Percentiles rank a stretch among this genome's conserved stretches.
Evolutionary conservation across 768 basidiomycete species (phyloP).

Genomic region (Candolleomyces eurysporus): DNA sequence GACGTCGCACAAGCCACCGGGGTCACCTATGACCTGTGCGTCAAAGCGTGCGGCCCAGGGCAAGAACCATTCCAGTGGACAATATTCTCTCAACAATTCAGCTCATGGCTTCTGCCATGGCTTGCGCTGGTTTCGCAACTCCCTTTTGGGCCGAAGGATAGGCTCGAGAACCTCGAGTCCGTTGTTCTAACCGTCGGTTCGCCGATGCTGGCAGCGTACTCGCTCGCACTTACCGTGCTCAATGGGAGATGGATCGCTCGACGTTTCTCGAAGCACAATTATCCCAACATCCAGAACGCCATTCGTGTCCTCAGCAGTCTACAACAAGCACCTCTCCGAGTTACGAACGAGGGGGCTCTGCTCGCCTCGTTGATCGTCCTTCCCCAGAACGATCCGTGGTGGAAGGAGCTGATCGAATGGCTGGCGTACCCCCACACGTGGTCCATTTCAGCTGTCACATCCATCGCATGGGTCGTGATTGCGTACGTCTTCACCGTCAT

Average conservation of each 20-base stretch:
- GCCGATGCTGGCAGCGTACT: constrained; percentile 44
- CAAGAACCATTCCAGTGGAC: constrained; percentile 29
- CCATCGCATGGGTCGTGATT: constrained; percentile 43
- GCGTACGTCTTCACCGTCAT: constrained; percentile 40
- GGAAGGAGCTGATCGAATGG: constrained; percentile 28
- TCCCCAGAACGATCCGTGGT: constrained; percentile 41
- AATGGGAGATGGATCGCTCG: constrained; percentile 42
- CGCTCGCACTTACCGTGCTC: constrained; percentile 39
- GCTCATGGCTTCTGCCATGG: constrained; percentile 48
- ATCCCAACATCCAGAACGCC: constrained; percentile 29
- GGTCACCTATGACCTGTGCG: constrained; percentile 29
- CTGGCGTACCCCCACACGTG: constrained; percentile 34
- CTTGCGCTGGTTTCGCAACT: constrained; percentile 48
- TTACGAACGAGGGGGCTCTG: constrained; percentile 23
- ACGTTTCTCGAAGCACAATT: constrained; percentile 25
- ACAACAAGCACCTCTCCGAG: constrained; percentile 39
- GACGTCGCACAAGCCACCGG: constrained; percentile 22
- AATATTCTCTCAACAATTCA: constrained; percentile 36
- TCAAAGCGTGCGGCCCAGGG: constrained; percentile 23
- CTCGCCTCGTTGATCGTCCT: constrained; percentile 21
- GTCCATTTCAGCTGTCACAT: constrained; percentile 35
- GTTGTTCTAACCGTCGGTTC: constrained; percentile 44
- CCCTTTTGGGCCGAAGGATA: constrained; percentile 42
- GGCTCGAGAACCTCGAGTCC: constrained; percentile 40
- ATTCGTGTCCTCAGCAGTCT: constrained; percentile 34